Base-by-base conservation (phyloP, 108 stramenopile genomes). In the Skeletonema marinoi region DNA sequence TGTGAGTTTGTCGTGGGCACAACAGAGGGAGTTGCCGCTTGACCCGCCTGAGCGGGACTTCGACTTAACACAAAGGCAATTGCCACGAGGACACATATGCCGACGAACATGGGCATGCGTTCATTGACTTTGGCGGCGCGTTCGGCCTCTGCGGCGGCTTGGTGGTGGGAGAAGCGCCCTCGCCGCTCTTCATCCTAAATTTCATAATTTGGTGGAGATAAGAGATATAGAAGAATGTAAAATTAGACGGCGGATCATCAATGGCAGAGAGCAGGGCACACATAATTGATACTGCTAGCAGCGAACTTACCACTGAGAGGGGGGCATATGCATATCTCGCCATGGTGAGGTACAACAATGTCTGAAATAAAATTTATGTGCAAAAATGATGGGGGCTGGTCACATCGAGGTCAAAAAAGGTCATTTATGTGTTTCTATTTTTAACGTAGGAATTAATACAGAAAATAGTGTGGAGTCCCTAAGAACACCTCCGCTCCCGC, bases 251-350 rank as follows among this genome's bases (percentile, higher is more conserved):
- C 30, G 14, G 16, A 46, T 46, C 44, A 50, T 25, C 19, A 68
- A 11, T 68, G 12, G 17, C 3, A n/a, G 19, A 39, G 36, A n/a
- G 41, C 0, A 30, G 38, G 19, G 16, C 10, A n/a, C 30, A 12
- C 6, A 25, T 31, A 46, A 16, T 3, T 0, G 16, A 6, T 6
- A 36, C 44, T n/a, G 2, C 3, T 46, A 3, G 16, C 11, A n/a
- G 44, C n/a, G 11, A 12, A 46, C 92, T 89, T 81, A 92, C 92
- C 76, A 93, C 88, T 11, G 85, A 87, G 42, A 95, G 80, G n/a
- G 94, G 94, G 74, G 94, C 94, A 73, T 95, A 95, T 13, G 94
- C 92, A 86, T 95, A 95, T 56, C 92, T 92, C 9, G 94, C 94
- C 94, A 95, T 95, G 70, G 60, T 60, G 41, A 62, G 6, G 41